phyloP scores from a whole-genome alignment of 768 basidiomycete species.

The Mycena capillaripes region DNA sequence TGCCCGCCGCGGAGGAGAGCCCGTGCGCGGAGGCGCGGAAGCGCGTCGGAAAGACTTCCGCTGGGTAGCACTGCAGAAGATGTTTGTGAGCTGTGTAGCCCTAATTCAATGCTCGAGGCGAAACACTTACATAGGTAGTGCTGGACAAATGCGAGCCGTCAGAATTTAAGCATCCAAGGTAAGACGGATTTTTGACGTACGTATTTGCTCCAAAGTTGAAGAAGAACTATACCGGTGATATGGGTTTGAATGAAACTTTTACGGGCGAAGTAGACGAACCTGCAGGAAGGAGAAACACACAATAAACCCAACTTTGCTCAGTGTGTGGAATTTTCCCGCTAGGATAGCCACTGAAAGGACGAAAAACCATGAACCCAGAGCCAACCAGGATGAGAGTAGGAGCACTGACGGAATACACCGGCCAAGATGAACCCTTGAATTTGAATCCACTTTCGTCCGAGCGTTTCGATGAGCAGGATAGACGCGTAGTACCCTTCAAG shows the following conservation, averaged over 20 bases:
- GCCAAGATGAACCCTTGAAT: slow-evolving; percentile 80
- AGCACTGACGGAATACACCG: slow-evolving; percentile 71
- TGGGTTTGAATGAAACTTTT: too few species aligned
- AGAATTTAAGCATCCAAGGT: background rate
- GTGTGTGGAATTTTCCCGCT: slow-evolving; percentile 71
- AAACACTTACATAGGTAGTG: slow-evolving; percentile 63
- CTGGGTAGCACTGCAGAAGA: slow-evolving; percentile 70
- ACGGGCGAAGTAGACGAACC: slow-evolving; percentile 42
- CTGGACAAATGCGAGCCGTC: slow-evolving; percentile 43
- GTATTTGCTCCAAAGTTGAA: slow-evolving; percentile 87
- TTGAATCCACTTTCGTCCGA: slow-evolving; percentile 84
- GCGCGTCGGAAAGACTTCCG: slow-evolving; percentile 85
- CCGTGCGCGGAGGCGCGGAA: slow-evolving; percentile 84
- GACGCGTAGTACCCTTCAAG: slow-evolving; percentile 75
- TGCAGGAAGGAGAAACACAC: slow-evolving; percentile 81
- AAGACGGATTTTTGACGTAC: slow-evolving; percentile 49
- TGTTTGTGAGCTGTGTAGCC: background rate
- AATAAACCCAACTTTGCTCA: slow-evolving; percentile 74
- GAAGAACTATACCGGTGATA: slow-evolving; percentile 64
- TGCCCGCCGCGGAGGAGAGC: slow-evolving; percentile 79
- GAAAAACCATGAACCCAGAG: background rate
- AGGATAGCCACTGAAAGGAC: slow-evolving; percentile 70
- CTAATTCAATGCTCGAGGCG: background rate
- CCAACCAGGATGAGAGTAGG: background rate
- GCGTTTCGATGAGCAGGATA: slow-evolving; percentile 76